Percentiles rank a stretch among this genome's conserved stretches.
Evolutionary conservation across 1,284 basidiomycete genomes (phyloP).

Genomic region (Rhodofomes roseus): DNA sequence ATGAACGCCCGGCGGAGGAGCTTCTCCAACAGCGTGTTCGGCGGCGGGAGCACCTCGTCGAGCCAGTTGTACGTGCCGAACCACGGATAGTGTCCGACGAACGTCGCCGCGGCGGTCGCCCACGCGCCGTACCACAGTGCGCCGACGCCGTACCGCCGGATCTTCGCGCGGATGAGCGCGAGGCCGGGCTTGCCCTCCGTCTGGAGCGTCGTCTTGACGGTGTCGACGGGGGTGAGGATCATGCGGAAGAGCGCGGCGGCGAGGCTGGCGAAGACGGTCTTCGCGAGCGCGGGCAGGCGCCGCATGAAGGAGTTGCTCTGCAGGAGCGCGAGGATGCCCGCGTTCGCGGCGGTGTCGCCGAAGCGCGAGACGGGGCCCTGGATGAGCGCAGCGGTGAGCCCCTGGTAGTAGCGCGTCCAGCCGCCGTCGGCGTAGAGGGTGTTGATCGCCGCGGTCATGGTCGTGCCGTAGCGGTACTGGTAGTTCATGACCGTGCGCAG

Average conservation of each 20-base stretch:
- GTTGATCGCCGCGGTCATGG: slow-evolving; percentile 57
- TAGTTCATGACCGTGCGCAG: slow-evolving; percentile 91
- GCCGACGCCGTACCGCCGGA: slow-evolving; percentile 71
- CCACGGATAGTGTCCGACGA: slow-evolving; percentile 90
- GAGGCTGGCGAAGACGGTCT: slow-evolving; percentile 69
- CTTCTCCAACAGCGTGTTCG: slow-evolving; percentile 51
- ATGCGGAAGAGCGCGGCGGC: slow-evolving; percentile 80
- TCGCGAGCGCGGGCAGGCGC: slow-evolving; percentile 54
- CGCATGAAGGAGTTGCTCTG: slow-evolving; percentile 66
- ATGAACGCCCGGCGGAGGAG: slow-evolving; percentile 81
- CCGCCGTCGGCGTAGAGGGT: slow-evolving; percentile 81
- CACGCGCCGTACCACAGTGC: slow-evolving; percentile 85
- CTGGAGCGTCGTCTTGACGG: slow-evolving; percentile 89
- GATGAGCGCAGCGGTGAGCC: slow-evolving; percentile 75
- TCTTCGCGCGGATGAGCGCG: slow-evolving; percentile 60
- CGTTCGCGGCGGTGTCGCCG: slow-evolving; percentile 87
- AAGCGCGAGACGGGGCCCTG: slow-evolving; percentile 80
- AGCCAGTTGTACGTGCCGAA: slow-evolving; percentile 85
- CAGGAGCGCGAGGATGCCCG: slow-evolving; percentile 73
- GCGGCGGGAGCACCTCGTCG: slow-evolving; percentile 53
- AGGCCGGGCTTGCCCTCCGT: slow-evolving; percentile 76
- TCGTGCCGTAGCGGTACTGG: slow-evolving; percentile 81
- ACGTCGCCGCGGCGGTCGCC: slow-evolving; percentile 87
- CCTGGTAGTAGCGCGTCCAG: slow-evolving; percentile 78
- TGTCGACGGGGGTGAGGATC: slow-evolving; percentile 84